Evolutionary conservation across 352 stramenopile genomes (phyloP).

Genomic region (Achlya hypogyna): DNA sequence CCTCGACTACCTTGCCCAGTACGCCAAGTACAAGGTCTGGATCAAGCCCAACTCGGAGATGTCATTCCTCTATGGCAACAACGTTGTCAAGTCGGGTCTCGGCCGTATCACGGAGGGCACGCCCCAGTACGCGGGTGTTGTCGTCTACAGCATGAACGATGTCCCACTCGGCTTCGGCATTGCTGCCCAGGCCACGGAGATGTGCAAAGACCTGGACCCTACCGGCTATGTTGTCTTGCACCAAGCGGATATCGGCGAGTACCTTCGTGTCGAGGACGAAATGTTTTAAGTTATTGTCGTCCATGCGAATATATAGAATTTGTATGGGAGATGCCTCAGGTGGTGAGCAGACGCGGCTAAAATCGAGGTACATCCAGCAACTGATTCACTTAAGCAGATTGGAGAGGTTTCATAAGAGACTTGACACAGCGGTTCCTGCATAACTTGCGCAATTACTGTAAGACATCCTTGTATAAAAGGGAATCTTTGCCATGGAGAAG

Average conservation of each 20-base stretch:
- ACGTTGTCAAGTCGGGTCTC: conserved; percentile 97
- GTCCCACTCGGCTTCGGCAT: conserved; percentile 98
- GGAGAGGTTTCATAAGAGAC: too few species aligned
- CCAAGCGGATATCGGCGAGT: conserved; percentile 99
- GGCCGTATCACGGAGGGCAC: conserved; percentile 96
- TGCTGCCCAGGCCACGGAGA: conserved; percentile 91
- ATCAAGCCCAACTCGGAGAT: conserved; percentile 99
- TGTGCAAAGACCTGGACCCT: conserved; percentile 93
- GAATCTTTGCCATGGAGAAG: too few species aligned
- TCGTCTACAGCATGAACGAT: conserved; percentile 98
- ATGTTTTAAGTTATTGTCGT: conserved; percentile 82
- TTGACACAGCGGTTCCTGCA: too few species aligned
- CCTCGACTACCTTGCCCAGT: conserved; percentile 97
- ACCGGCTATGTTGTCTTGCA: conserved; percentile 97
- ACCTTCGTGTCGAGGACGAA: conserved; percentile 97
- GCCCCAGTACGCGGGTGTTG: conserved; percentile 96
- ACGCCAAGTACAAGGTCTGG: conserved; percentile 99
- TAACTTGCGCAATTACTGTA: too few species aligned
- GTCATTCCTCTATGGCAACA: conserved; percentile 99
- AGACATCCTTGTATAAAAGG: too few species aligned
- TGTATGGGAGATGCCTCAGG: too few species aligned
- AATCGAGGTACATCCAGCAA: too few species aligned
- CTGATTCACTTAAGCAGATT: too few species aligned
- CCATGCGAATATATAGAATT: conserved; percentile 1
- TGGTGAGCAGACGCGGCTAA: too few species aligned